A percentile compares a stretch with the other conserved stretches of the same genome.
phyloP scores from a whole-genome alignment of 1,139 yeast genomes.

The Protomyces inouyei region DNA sequence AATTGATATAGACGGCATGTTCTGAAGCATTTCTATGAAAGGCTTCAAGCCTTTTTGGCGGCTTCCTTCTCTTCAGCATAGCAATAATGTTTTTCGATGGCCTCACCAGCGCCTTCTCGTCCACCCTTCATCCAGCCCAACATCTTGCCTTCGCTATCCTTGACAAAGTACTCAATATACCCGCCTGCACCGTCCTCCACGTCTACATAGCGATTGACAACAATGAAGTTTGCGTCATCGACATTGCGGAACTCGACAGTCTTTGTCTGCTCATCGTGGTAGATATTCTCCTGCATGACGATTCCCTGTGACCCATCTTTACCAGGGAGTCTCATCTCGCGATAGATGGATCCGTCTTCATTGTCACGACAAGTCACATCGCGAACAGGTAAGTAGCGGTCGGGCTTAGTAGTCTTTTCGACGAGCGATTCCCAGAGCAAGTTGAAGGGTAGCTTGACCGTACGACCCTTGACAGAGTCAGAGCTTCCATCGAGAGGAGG shows the following conservation, averaged over 20 bases:
- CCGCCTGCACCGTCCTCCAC: neutral
- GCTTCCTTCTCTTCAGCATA: conserved; percentile 1
- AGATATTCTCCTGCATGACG: conserved; percentile 14
- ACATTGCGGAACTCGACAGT: conserved; percentile 17
- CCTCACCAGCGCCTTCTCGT: conserved; percentile 10
- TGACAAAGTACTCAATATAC: conserved; percentile 19
- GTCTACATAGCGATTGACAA: conserved; percentile 4
- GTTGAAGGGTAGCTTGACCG: neutral
- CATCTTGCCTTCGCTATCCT: conserved; percentile 4
- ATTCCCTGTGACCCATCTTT: neutral
- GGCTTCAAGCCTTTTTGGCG: neutral
- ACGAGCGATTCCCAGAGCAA: conserved; percentile 16
- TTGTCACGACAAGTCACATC: conserved; percentile 1
- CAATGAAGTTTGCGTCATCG: conserved; percentile 5
- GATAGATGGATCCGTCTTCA: conserved; percentile 9
- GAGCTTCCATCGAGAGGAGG: neutral
- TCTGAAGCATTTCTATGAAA: too few species aligned
- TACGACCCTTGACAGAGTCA: neutral
- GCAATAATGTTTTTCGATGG: conserved; percentile 15
- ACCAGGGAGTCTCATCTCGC: conserved; percentile 11
- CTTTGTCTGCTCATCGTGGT: neutral
- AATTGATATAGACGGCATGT: too few species aligned
- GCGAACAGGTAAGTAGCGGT: conserved; percentile 7
- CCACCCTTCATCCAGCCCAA: conserved; percentile 23
- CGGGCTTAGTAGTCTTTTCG: conserved; percentile 21